A percentile compares a stretch with the other conserved stretches of the same genome.
These are phyloP conservation scores for Pythium aphanidermatum DNA, from an alignment of 352 stramenopile species.

Conservation along the genomic window DNA sequence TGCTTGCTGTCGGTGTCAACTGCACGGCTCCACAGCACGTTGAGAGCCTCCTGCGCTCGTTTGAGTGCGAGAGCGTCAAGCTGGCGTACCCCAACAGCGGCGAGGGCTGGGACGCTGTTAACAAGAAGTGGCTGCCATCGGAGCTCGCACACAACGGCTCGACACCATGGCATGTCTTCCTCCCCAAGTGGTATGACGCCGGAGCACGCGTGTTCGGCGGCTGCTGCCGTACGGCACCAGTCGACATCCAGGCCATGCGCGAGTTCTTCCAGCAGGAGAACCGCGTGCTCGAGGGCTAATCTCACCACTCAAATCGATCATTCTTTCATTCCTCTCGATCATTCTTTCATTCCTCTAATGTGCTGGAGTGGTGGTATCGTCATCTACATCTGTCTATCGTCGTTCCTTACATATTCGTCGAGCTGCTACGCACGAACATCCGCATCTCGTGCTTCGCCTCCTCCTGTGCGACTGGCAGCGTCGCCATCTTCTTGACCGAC, in stretches of 20 bases:
- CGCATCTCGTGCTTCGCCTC: too few species aligned
- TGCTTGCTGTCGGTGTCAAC: conserved; percentile 81
- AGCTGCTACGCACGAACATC: too few species aligned
- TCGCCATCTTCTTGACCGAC: conserved; percentile 3
- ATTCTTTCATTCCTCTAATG: too few species aligned
- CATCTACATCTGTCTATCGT: too few species aligned
- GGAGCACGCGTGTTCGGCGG: conserved; percentile 74
- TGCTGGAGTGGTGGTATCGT: too few species aligned
- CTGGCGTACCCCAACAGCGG: conserved; percentile 84
- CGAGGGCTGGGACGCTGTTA: conserved; percentile 68
- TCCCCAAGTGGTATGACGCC: conserved; percentile 60
- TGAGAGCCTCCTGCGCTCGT: conserved; percentile 41
- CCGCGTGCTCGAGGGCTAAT: conserved; percentile 10
- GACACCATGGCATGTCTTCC: conserved; percentile 47
- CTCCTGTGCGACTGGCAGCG: neutral
- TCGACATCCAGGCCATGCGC: conserved; percentile 62
- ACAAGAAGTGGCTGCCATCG: conserved; percentile 64
- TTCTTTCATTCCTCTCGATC: too few species aligned
- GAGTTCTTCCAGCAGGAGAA: conserved; percentile 32
- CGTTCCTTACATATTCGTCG: too few species aligned
- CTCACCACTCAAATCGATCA: too few species aligned
- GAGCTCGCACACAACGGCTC: conserved; percentile 21
- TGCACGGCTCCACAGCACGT: conserved; percentile 77
- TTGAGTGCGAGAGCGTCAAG: conserved; percentile 45
- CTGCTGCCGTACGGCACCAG: conserved; percentile 74